Evolutionary conservation across 2,329 filamentous ascomycete genomes (phyloP), one percentile per base, ranked within the genome.

Genomic region (Didymella segeticola): DNA sequence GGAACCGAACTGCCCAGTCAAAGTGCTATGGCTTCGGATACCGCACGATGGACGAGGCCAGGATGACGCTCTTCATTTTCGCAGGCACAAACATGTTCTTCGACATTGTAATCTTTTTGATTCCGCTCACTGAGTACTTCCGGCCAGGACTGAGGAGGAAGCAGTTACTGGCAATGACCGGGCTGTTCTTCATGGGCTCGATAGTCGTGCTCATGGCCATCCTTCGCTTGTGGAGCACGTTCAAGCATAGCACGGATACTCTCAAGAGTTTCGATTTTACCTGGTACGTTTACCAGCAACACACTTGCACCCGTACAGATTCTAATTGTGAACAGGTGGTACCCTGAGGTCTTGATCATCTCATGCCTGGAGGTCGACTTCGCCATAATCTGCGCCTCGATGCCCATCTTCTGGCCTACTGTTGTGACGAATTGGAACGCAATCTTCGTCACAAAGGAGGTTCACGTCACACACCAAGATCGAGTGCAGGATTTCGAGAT

Each of bases 321-420:
- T 5, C 20, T 37, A 15, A 37, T 15, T 2, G 22, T 9, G 5
- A 5, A 15, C 11, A 37, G 34, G 34, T 68, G 68, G 64, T 67
- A 68, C 14, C 65, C 66, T 0, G 58, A 66, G 23, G 60, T 62
- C 3, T 47, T 70, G n/a, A 64, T 73, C 29, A 58, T 74, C 34
- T 68, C 67, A 12, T 66, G 61, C 38, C 58, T 74, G 27, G 71
- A 74, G 49, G 57, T 74, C 42, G 65, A 73, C 27, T 67, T 74
- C 37, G 71, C 71, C 12, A 72, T 74, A 48, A 68, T 72, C 20
- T 72, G 67, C 56, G 71, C 70, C 25, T 71, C 68, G 8, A 70
- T 75, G 52, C 72, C 72, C 14, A 72, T 74, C 27, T 74, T 75
- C 62, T 75, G 72, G 72, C 71, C 70, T 6, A 56, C 63, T 12